Evolutionary conservation across 169 alveolate genomes (phyloP), one percentile per base, ranked within the genome.

Genomic region (Cryptosporidium meleagridis): DNA sequence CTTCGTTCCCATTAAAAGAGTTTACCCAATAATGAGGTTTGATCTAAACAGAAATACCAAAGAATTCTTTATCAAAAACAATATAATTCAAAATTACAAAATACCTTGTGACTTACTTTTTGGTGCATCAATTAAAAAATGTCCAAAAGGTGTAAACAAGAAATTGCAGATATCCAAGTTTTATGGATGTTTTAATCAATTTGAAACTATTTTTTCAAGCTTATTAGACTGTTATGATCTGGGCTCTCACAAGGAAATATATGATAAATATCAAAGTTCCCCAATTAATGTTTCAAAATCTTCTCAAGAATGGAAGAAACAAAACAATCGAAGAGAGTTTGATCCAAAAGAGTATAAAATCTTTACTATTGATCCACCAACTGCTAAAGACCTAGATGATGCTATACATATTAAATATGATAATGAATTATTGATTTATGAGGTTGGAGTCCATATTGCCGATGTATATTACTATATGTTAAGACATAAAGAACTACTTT

Each of bases 331-430:
- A 18, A 92, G 67, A 41, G 8, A 75, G 18, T 73, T 69, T 29
- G 92, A 92, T 14, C 21, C 91, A 35, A 73, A 80, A 5, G 44
- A 93, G 29, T 70, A 84, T 35, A 70, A 87, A n/a, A 85, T 93
- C 21, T 85, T 91, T 61, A 91, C 95, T n/a, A 92, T 93, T 31
- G 95, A 93, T 31, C 96, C 96, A 1, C 91, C 87, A 18, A 86
- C 95, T 10, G 96, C 96, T 6, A 89, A 89, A 52, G 96, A 94
- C 84, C 61, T 93, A 35, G 96, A 93, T 55, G 96, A 93, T 72
- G 95, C 96, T 29, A 84, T 93, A 37, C 92, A 85, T 29, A 80
- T 92, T 45, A 59, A 84, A 72, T 72, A 18, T 8, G 53, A 72
- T 31, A 31, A 59, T 12, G n/a, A 35, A 61, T 41, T 21, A 26